Percentiles rank a stretch among this genome's conserved stretches.
Evolutionary conservation across 2,329 filamentous ascomycete species (phyloP).

Genomic region (Colletotrichum incanum): DNA sequence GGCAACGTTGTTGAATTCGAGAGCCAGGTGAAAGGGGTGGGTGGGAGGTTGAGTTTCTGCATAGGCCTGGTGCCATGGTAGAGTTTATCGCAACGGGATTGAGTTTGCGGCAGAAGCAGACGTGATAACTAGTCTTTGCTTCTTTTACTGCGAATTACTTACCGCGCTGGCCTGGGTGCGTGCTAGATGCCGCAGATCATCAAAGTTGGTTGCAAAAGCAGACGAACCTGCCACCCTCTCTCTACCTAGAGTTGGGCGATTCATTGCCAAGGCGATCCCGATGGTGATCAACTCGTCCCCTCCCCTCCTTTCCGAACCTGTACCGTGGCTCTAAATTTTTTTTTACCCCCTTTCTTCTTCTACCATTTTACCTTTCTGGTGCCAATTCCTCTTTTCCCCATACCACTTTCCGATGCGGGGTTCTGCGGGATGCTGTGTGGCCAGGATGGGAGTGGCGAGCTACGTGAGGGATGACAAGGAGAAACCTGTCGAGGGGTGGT

Average conservation of each 20-base stretch:
- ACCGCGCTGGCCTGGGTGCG: background rate
- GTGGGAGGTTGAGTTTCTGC: background rate
- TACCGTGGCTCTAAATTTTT: background rate
- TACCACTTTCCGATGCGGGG: constrained; percentile 6
- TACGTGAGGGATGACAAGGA: background rate
- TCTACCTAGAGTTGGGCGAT: background rate
- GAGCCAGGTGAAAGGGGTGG: background rate
- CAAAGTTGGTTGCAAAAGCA: background rate
- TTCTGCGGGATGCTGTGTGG: background rate
- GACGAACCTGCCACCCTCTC: background rate
- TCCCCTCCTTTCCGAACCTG: background rate
- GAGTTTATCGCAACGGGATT: background rate
- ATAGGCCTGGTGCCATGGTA: background rate
- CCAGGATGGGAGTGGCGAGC: background rate
- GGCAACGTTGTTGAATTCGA: background rate
- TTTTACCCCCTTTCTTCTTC: background rate
- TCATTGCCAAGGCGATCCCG: constrained; percentile 1
- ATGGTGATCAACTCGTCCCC: background rate
- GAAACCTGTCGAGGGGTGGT: background rate
- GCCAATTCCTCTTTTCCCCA: background rate
- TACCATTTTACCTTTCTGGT: background rate
- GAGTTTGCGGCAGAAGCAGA: constrained; percentile 3
- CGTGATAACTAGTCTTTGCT: background rate
- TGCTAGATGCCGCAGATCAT: background rate
- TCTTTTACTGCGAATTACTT: background rate